These are phyloP conservation scores for Adansonia grandidieri DNA, from an alignment of 441 rosid genomes.

Conservation along the genomic window DNA sequence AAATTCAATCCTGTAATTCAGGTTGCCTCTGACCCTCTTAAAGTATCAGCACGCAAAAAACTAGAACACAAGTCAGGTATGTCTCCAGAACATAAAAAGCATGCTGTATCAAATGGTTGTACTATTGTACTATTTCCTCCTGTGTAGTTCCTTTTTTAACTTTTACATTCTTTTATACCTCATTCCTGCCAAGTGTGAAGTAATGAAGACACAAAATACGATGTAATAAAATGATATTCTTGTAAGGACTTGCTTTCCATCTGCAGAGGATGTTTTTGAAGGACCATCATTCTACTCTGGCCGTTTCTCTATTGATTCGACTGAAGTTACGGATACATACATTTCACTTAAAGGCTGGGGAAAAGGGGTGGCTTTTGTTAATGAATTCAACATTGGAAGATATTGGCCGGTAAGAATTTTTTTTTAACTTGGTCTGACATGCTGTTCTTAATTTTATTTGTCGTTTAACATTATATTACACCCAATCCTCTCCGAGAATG, in stretches of 20 bases:
- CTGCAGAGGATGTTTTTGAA: conserved; percentile 52
- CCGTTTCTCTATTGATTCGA: conserved; percentile 50
- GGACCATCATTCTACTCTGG: conserved; percentile 78
- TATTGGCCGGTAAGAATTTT: conserved; percentile 77
- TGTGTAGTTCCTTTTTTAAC: not conserved
- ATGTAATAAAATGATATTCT: not conserved
- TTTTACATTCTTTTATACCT: not conserved
- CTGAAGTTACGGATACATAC: conserved; percentile 71
- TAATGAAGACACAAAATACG: not conserved
- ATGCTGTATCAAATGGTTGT: conserved; percentile 9
- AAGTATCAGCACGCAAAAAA: conserved; percentile 34
- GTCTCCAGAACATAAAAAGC: conserved; percentile 22
- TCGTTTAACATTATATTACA: not conserved
- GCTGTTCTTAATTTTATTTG: not conserved
- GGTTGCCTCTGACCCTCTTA: conserved; percentile 31
- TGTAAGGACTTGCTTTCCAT: conserved; percentile 21
- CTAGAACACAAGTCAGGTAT: conserved; percentile 43
- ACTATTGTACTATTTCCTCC: not conserved
- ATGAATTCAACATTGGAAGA: conserved; percentile 88
- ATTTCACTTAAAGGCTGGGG: conserved; percentile 86
- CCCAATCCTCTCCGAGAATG: not conserved
- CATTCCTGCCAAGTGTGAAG: conserved; percentile 2
- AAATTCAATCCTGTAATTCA: conserved; percentile 44
- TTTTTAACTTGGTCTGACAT: conserved; percentile 1
- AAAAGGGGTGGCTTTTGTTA: conserved; percentile 80